Evolutionary conservation across 2,329 filamentous ascomycete species (phyloP).

Genomic region (Aspergillus arachidicola): DNA sequence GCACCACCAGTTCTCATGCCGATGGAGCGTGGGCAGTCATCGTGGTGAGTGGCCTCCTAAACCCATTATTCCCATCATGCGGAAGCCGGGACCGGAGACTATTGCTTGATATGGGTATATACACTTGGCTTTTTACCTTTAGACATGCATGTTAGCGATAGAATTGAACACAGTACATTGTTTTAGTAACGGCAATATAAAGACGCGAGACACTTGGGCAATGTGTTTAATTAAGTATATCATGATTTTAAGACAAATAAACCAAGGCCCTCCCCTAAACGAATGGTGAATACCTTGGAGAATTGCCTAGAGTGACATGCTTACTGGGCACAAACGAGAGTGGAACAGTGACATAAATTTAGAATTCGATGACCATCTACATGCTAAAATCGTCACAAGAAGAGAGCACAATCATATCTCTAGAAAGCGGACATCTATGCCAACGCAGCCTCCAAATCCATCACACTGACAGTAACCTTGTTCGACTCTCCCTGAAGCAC

Average conservation of each 20-base stretch:
- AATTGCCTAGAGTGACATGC: neutral
- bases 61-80: conserved; percentile 14
- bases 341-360: neutral
- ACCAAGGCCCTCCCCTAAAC: neutral
- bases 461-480: conserved; percentile 23
- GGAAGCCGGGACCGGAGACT: conserved; percentile 10
- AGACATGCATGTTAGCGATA: neutral
- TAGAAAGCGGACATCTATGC: neutral
- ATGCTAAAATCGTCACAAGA: neutral
- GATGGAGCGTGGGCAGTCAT: conserved; percentile 6
- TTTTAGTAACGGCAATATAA: neutral
- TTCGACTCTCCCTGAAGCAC: conserved; percentile 22
- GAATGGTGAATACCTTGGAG: neutral
- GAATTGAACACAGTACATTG: neutral
- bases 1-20: conserved; percentile 15
- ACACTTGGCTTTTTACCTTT: neutral
- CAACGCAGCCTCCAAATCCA: conserved; percentile 17
- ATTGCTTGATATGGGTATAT: conserved; percentile 6
- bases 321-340: neutral
- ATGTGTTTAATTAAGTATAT: neutral
- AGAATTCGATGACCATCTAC: neutral
- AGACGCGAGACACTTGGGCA: neutral
- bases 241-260: neutral
- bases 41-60: conserved; percentile 25
- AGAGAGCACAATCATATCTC: neutral